Base-by-base conservation (phyloP, 306 rosid genomes). In the Gillenia trifoliata region DNA sequence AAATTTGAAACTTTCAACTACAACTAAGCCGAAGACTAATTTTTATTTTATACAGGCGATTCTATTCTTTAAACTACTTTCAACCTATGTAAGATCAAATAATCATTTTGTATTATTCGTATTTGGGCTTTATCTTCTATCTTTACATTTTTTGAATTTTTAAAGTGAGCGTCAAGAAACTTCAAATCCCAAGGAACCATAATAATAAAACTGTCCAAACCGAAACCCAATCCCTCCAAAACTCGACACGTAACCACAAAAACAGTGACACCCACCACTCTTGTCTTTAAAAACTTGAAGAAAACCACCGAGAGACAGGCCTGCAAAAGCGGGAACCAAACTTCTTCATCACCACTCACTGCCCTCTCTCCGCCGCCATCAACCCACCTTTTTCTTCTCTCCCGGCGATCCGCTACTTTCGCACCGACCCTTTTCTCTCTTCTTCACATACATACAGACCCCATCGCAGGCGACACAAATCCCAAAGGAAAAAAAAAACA, bases 171-270 rank as follows among this genome's bases (percentile, higher is more conserved):
- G n/a, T n/a, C n/a, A n/a, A n/a, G n/a, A n/a, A n/a, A n/a, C n/a
- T 29, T 29, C 31, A 29, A 29, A 34, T 34, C 8, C 38, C 38
- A 3, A 1, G 38, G 31, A 8, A 34, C 38, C 38, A 34, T 34
- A 34, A 34, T 34, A 1, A 34, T 34, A 34, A 34, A 61, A 29
- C 23, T 61, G 66, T 16, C 23, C 23, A 29, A 61, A 61, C 40
- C 66, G 40, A 61, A 61, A 15, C 20, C 40, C 40, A 29, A 7
- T 1, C 23, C 66, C 66, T 61, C 66, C 66, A 61, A 16, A 61
- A 61, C 41, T 5, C 11, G 96, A 79, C 98, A 89, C 97, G 97
- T 83, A 84, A 66, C 2, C 2, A 61, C 5, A 8, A 23, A 25
- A 34, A 20, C 4, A 29, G 17, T 38, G 72, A 33, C 56, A 28